Base-by-base conservation (phyloP, 768 basidiomycete genomes). In the Tremella fuciformis region DNA sequence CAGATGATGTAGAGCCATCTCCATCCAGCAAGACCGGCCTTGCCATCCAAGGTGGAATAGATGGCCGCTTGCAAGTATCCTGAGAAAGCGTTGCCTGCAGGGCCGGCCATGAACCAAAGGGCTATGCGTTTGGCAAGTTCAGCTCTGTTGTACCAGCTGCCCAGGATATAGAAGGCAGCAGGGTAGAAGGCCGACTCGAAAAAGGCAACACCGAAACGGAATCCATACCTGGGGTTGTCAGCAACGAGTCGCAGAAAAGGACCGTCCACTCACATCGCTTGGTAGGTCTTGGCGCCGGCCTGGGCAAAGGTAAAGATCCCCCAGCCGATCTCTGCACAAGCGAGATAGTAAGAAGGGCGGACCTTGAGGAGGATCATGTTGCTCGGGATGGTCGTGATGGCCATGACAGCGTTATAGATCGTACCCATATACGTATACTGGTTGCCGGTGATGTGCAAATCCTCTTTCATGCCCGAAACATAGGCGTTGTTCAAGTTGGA, bases 381-480 rank as follows among this genome's bases (percentile, higher is more conserved):
- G 6, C 37, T 53, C 0, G 65, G 65, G 21, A 66, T 59, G 21
- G 59, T 60, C 60, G 56, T 56, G n/a, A 39, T 47, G 50, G 47
- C 39, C 34, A 44, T 13, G 19, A 34, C 34, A 18, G 42, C 18
- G 25, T 40, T 67, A 53, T 64, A 68, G 29, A 68, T 60, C 4
- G 63, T 59, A 0, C 46, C 29, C 55, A 63, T 52, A 15, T 62
- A 50, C 13, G 59, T 64, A 38, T 66, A 65, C 56, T 69, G 55
- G 39, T 66, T 59, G 7, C 62, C 65, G 26, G 55, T 44, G 41
- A 70, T 55, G 57, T 64, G 26, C n/a, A 70, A 50, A 29, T 58
- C 65, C 39, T 66, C 68, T 24, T 64, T 59, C 68, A 70, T 70
- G 6, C 70, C 70, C 3, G 60, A 59, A 0, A 59, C 65, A 41